phyloP scores from a whole-genome alignment of 2,329 filamentous ascomycete genomes.

The Fusarium mangiferae region DNA sequence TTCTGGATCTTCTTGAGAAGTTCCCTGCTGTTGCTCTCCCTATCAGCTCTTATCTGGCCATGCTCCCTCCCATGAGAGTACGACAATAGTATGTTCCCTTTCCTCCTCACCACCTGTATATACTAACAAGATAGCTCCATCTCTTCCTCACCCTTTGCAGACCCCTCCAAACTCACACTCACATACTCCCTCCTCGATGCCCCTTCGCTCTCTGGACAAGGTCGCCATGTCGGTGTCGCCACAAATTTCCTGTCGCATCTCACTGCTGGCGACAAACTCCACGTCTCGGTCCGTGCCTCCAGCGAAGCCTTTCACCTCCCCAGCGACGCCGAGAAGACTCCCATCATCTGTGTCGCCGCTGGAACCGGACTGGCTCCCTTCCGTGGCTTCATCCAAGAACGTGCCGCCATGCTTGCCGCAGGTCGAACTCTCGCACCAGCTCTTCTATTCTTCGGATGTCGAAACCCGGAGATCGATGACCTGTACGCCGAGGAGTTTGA shows the following conservation, averaged over 20 bases:
- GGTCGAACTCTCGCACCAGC: constrained; percentile 68
- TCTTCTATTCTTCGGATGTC: constrained; percentile 74
- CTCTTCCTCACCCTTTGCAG: constrained; percentile 75
- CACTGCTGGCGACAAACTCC: constrained; percentile 54
- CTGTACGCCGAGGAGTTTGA: constrained; percentile 69
- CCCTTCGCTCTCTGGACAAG: constrained; percentile 61
- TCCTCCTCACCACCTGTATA: background rate
- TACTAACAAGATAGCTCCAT: constrained; percentile 63
- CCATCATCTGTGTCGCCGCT: constrained; percentile 62
- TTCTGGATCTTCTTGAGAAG: constrained; percentile 76
- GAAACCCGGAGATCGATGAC: constrained; percentile 63
- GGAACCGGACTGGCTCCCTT: constrained; percentile 71
- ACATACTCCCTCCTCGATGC: constrained; percentile 74
- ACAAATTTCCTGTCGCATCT: constrained; percentile 68
- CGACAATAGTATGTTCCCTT: constrained; percentile 68
- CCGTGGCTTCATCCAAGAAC: constrained; percentile 71
- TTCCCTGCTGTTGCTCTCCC: constrained; percentile 69
- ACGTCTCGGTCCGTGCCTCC: constrained; percentile 61
- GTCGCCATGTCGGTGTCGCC: constrained; percentile 67
- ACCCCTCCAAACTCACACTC: constrained; percentile 67
- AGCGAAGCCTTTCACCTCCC: constrained; percentile 62
- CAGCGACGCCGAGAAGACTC: constrained; percentile 54
- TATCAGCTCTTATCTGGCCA: constrained; percentile 73
- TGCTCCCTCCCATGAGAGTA: constrained; percentile 80
- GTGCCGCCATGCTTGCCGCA: constrained; percentile 60